Base-by-base conservation (phyloP, 306 rosid genomes). In the Medicago lupulina region DNA sequence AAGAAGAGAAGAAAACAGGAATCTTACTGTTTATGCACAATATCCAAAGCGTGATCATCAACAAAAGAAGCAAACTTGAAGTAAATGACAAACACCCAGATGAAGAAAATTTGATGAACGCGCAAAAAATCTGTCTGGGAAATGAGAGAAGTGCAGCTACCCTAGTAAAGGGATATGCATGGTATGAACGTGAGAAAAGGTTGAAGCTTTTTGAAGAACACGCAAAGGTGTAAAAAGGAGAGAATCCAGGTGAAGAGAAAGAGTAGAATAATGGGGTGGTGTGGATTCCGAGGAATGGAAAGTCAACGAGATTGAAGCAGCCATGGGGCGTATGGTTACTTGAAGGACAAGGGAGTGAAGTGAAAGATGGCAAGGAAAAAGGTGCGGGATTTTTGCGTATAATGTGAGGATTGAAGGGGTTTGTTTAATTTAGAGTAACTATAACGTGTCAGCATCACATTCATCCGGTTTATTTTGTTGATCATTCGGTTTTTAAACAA, bases 151-250 rank as follows among this genome's bases (percentile, higher is more conserved):
- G 44, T 39, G 21, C 7, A 11, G 13, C n/a, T 3, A n/a, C 64
- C 43, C 41, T 17, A 67, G 61, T 49, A 62, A 62, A 39, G 44
- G 65, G 81, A 8, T 71, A 62, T 39, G 11, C 73, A 74, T 15
- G 85, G 47, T 34, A 70, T 60, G 76, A 47, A 68, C 47, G 86
- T 73, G 81, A 73, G 49, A 12, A 11, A 79, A 53, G 46, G 54
- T 70, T 53, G 2, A 76, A 69, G n/a, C 85, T 87, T 83, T 87
- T 85, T 77, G 81, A 76, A 78, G 70, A 81, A 80, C 79, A 93
- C 89, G 97, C 87, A 89, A 93, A 82, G 90, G n/a, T 19, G 70
- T 12, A 34, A 14, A 13, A 16, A 54, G 51, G 82, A 85, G 87
- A n/a, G 81, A 86, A 66, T 87, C 76, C 38, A 82, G 89, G 87